phyloP scores from a whole-genome alignment of 148 eudicot species.

The Spergularia bocconei region DNA sequence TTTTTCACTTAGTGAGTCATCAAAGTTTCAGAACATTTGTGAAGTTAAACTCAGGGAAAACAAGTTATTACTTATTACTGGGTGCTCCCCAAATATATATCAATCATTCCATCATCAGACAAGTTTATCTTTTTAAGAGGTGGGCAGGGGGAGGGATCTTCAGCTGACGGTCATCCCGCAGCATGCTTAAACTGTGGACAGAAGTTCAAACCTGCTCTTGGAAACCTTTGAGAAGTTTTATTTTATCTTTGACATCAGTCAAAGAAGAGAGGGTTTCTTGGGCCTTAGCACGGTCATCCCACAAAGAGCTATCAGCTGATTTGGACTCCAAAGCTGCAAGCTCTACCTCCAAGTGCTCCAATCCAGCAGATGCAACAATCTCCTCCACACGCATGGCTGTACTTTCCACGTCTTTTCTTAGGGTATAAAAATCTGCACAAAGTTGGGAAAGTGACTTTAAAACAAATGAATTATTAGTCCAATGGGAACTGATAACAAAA shows the following conservation, averaged over 20 bases:
- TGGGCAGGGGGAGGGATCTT: not conserved
- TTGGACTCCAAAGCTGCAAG: slow-evolving; percentile 62
- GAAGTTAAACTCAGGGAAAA: too few species aligned
- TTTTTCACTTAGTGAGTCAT: too few species aligned
- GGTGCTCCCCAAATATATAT: too few species aligned
- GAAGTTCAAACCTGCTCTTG: slow-evolving; percentile 56
- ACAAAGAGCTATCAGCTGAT: slow-evolving; percentile 70
- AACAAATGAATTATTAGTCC: not conserved
- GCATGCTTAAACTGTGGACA: not conserved
- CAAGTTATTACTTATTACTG: too few species aligned
- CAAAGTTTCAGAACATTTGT: too few species aligned
- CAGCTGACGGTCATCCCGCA: not conserved
- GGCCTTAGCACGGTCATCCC: slow-evolving; percentile 93
- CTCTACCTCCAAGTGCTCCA: slow-evolving; percentile 69
- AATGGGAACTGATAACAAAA: not conserved
- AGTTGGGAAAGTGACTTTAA: not conserved
- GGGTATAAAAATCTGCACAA: slow-evolving; percentile 75
- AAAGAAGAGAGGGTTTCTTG: slow-evolving; percentile 80
- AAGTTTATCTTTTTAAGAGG: too few species aligned
- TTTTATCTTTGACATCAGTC: slow-evolving; percentile 80
- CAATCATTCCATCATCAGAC: too few species aligned
- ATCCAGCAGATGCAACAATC: slow-evolving; percentile 65
- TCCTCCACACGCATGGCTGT: slow-evolving; percentile 67
- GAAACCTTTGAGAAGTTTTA: slow-evolving; percentile 71
- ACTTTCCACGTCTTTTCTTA: slow-evolving; percentile 77